These are phyloP conservation scores for Durotheca rogersii DNA, from an alignment of 495 filamentous ascomycete species.

Conservation along the genomic window DNA sequence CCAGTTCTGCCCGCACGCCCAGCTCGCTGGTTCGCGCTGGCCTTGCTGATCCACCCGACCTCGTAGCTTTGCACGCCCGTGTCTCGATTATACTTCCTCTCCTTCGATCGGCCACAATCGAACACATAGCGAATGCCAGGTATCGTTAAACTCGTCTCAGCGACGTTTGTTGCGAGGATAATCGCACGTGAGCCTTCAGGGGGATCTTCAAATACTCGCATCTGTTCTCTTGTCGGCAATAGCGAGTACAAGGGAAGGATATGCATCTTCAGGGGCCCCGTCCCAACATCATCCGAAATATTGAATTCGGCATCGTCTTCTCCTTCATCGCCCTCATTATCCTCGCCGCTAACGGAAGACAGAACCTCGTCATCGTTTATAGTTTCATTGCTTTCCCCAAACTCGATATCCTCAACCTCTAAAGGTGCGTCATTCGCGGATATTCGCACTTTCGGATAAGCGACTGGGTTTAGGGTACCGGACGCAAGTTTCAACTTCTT, in stretches of 20 bases:
- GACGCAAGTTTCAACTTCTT: slow-evolving; percentile 76
- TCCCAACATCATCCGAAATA: slow-evolving; percentile 52
- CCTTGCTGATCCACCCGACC: slow-evolving; percentile 96
- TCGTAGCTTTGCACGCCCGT: slow-evolving; percentile 96
- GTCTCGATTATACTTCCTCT: slow-evolving; percentile 76
- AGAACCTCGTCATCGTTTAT: slow-evolving; percentile 41
- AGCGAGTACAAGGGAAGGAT: slow-evolving; percentile 91
- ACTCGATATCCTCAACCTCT: slow-evolving; percentile 84
- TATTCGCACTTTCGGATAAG: slow-evolving; percentile 67
- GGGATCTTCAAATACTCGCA: slow-evolving; percentile 86
- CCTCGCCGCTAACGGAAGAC: slow-evolving; percentile 47
- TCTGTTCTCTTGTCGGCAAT: slow-evolving; percentile 88
- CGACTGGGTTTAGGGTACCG: slow-evolving; percentile 49
- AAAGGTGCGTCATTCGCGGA: slow-evolving; percentile 76
- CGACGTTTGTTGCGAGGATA: slow-evolving; percentile 93
- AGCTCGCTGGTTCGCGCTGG: slow-evolving; percentile 86
- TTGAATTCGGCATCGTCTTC: slow-evolving; percentile 62
- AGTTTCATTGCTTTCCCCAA: slow-evolving; percentile 60
- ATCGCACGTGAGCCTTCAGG: slow-evolving; percentile 84
- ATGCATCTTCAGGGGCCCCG: slow-evolving; percentile 64
- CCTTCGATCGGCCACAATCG: slow-evolving; percentile 86
- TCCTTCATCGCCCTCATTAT: slow-evolving; percentile 53
- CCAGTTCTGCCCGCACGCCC: slow-evolving; percentile 95
- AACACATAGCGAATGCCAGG: slow-evolving; percentile 96
- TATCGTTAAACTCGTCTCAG: slow-evolving; percentile 95